These are phyloP conservation scores for Saturnispora diversa DNA, from an alignment of 805 yeast species.

Conservation along the genomic window DNA sequence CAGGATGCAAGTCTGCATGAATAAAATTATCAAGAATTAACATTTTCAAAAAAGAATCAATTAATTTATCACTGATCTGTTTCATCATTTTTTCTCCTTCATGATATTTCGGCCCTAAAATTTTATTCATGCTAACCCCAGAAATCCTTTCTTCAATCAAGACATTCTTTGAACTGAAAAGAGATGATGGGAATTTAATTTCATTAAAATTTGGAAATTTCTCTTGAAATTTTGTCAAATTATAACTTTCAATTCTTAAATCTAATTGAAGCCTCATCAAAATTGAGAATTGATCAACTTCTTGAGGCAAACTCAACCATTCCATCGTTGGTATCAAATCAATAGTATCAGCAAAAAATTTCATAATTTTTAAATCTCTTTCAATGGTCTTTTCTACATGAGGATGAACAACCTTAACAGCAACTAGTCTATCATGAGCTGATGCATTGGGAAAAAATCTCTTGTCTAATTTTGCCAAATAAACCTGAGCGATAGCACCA, in stretches of 20 bases:
- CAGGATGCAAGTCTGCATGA: constrained; percentile 96
- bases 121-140: constrained; percentile 73
- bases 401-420: constrained; percentile 91
- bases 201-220: constrained; percentile 54
- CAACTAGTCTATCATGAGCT: constrained; percentile 53
- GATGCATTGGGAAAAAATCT: constrained; percentile 27
- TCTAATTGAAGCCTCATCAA: constrained; percentile 88
- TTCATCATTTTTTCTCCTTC: constrained; percentile 44
- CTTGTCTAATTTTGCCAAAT: constrained; percentile 56
- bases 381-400: constrained; percentile 60
- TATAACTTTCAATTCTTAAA: constrained; percentile 80
- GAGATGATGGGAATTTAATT: constrained; percentile 76
- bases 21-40: constrained; percentile 85
- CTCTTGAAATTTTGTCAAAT: constrained; percentile 60
- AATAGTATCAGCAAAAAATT: constrained; percentile 61
- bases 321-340: constrained; percentile 88
- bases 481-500: constrained; percentile 98
- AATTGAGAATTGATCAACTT: constrained; percentile 77
- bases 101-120: constrained; percentile 48
- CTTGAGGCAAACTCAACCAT: constrained; percentile 93
- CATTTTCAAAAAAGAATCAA: constrained; percentile 91
- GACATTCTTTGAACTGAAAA: constrained; percentile 58
- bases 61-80: constrained; percentile 68
- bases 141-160: constrained; percentile 78
- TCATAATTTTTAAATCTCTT: constrained; percentile 81